Percentiles rank a stretch among this genome's conserved stretches.
phyloP scores from a whole-genome alignment of 2,329 filamentous ascomycete species.

The Laburnicola sp. region DNA sequence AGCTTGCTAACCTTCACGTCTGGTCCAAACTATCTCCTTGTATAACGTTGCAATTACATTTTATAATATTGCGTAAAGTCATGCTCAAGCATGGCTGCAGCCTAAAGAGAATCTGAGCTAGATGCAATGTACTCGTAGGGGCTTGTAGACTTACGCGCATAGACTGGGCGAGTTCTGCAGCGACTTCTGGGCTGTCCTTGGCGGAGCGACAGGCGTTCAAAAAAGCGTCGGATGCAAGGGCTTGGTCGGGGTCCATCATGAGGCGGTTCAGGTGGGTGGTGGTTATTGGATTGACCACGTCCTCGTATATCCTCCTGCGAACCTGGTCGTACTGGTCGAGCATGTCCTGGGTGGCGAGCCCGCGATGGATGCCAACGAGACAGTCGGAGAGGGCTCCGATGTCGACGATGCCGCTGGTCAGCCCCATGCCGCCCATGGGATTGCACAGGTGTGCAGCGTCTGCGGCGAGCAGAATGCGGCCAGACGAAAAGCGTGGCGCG shows the following conservation, averaged over 20 bases:
- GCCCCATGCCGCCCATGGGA: slow-evolving; percentile 57
- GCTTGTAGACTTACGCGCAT: not conserved
- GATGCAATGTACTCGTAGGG: not conserved
- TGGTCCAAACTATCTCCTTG: too few species aligned
- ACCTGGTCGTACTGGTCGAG: slow-evolving; percentile 15
- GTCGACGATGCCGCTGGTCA: slow-evolving; percentile 63
- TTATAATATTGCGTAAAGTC: not conserved
- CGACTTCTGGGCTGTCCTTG: not conserved
- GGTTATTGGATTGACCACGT: slow-evolving; percentile 15
- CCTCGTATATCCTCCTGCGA: slow-evolving; percentile 7
- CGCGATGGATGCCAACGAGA: slow-evolving; percentile 34
- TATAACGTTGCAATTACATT: too few species aligned
- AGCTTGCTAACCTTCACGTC: too few species aligned
- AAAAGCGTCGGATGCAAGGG: not conserved
- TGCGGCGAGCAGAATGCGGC: slow-evolving; percentile 57
- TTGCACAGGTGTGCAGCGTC: slow-evolving; percentile 56
- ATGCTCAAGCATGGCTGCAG: not conserved
- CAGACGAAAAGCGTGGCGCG: slow-evolving; percentile 56
- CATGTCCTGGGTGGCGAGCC: slow-evolving; percentile 9
- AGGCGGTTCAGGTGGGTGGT: slow-evolving; percentile 44
- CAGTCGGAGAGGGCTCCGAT: slow-evolving; percentile 61
- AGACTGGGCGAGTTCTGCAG: not conserved
- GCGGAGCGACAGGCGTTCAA: not conserved
- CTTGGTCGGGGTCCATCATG: not conserved
- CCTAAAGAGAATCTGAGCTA: not conserved